Evolutionary conservation across 106 monocot genomes (phyloP).

Genomic region (Chionographis japonica): DNA sequence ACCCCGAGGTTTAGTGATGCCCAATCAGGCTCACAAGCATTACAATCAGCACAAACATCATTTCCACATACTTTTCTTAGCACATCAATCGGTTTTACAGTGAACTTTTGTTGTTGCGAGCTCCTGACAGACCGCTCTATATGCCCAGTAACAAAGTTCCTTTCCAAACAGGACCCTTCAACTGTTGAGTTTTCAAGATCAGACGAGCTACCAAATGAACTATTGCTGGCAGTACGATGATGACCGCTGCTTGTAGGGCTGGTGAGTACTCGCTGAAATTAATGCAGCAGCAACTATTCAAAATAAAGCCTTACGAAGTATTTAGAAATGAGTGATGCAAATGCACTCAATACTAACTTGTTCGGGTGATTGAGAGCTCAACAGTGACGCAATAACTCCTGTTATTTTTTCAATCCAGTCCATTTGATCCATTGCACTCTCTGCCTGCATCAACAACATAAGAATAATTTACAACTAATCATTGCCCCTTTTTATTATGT

Average conservation of each 20-base stretch:
- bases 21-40: slow-evolving; percentile 89
- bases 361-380: slow-evolving; percentile 94
- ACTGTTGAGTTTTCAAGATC: slow-evolving; percentile 58
- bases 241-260: slow-evolving; percentile 12
- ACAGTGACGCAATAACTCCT: slow-evolving; percentile 94
- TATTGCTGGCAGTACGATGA: slow-evolving; percentile 46
- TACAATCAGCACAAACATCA: slow-evolving; percentile 91
- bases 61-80: slow-evolving; percentile 81
- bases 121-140: slow-evolving; percentile 48
- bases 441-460: slow-evolving; percentile 57
- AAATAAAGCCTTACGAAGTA: neutral
- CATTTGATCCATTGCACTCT: slow-evolving; percentile 98
- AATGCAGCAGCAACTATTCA: slow-evolving; percentile 5
- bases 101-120: slow-evolving; percentile 46
- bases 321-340: neutral
- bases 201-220: slow-evolving; percentile 74
- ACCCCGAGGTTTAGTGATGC: slow-evolving; percentile 98
- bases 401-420: slow-evolving; percentile 99
- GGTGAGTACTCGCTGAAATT: slow-evolving; percentile 40
- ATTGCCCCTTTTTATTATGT: too few relatives aligned
- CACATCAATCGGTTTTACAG: slow-evolving; percentile 63
- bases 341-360: slow-evolving; percentile 41
- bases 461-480: neutral
- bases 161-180: slow-evolving; percentile 58
- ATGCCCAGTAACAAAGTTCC: slow-evolving; percentile 34